A percentile compares a stretch with the other conserved stretches of the same genome.
phyloP scores from a whole-genome alignment of 164 flowering plant genomes.

The Warburgia ugandensis region DNA sequence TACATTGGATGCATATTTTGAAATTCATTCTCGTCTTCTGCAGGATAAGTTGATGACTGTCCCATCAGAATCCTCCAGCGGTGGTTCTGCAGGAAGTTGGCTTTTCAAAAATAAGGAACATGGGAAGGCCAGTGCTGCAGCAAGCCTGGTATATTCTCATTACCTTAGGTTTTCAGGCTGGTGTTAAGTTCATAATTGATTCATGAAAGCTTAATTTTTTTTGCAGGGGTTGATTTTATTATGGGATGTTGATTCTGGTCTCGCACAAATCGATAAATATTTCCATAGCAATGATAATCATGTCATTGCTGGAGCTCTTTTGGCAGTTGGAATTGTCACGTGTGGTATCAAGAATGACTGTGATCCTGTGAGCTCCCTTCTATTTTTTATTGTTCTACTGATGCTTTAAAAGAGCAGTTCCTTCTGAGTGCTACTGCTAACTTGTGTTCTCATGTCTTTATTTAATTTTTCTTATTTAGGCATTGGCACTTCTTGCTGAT shows the following conservation, averaged over 20 bases:
- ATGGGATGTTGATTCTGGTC: conserved; percentile 98
- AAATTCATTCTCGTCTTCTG: not conserved
- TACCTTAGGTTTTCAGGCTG: not conserved
- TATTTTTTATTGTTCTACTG: not conserved
- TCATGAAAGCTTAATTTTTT: no score
- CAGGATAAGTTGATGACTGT: conserved; percentile 98
- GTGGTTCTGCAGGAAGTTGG: conserved; percentile 80
- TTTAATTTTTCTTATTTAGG: conserved; percentile 32
- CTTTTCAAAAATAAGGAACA: conserved; percentile 97
- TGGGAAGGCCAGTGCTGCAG: conserved; percentile 99
- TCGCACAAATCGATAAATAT: conserved; percentile 86
- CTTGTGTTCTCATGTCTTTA: not conserved
- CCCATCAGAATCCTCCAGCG: conserved; percentile 62
- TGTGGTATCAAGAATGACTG: conserved; percentile 76
- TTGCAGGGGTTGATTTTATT: conserved; percentile 93
- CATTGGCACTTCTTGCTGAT: conserved; percentile 81
- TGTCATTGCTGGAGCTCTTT: conserved; percentile 80
- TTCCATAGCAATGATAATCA: conserved; percentile 83
- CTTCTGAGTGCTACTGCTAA: no score
- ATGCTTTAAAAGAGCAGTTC: no score
- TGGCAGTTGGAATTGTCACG: conserved; percentile 94
- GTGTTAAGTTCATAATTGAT: no score
- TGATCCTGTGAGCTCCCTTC: conserved; percentile 70
- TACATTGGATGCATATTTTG: not conserved
- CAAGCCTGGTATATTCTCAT: conserved; percentile 67